These are phyloP conservation scores for Fusarium solani-melongenae DNA, from an alignment of 2,329 filamentous ascomycete genomes.

Conservation along the genomic window DNA sequence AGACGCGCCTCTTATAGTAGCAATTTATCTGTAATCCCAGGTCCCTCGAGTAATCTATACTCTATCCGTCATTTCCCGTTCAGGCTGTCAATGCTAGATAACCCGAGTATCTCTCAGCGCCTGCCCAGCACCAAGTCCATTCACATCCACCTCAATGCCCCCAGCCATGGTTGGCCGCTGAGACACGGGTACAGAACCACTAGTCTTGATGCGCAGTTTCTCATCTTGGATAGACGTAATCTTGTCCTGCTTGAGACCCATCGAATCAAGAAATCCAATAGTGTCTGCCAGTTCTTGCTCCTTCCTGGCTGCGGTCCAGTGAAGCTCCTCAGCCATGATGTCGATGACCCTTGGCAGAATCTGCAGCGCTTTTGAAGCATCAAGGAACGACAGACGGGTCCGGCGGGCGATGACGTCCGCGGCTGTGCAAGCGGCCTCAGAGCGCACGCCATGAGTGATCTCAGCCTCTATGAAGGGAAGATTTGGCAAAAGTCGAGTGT, in stretches of 20 bases:
- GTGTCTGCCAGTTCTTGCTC: constrained; percentile 66
- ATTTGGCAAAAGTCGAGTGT: constrained; percentile 70
- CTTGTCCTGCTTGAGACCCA: constrained; percentile 54
- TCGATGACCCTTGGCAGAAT: constrained; percentile 77
- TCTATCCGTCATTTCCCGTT: background rate
- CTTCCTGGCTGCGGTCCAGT: constrained; percentile 71
- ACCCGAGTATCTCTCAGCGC: constrained; percentile 22
- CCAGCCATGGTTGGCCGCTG: constrained; percentile 15
- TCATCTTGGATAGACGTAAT: constrained; percentile 33
- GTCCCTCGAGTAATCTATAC: background rate
- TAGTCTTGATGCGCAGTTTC: background rate
- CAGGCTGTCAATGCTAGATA: background rate
- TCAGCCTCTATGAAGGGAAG: constrained; percentile 82
- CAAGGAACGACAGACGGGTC: constrained; percentile 79
- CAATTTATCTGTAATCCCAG: background rate
- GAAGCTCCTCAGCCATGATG: constrained; percentile 76
- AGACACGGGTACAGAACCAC: background rate
- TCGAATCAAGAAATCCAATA: constrained; percentile 56
- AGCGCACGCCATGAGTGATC: constrained; percentile 75
- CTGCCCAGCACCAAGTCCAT: constrained; percentile 23
- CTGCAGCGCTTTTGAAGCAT: constrained; percentile 76
- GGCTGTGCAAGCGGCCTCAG: constrained; percentile 79
- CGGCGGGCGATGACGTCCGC: constrained; percentile 77
- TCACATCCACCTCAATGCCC: constrained; percentile 27
- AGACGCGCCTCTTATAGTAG: background rate